Conservation (phyloP, 2,329 filamentous ascomycete species). For the Scedosporium minutisporum region DNA sequence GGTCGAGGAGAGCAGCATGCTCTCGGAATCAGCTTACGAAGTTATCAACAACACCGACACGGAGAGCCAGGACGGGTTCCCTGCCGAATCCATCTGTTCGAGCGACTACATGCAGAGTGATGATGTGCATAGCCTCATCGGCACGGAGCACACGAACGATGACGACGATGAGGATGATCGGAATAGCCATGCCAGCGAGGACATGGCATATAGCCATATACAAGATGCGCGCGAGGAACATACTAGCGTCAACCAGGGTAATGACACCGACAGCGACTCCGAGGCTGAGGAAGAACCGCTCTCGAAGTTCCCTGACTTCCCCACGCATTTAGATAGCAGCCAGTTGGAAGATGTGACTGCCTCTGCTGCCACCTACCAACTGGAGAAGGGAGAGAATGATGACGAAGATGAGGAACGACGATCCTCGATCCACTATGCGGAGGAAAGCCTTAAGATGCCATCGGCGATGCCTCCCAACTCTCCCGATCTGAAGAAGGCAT, state of each 20-base stretch:
- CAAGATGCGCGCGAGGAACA: slow-evolving; percentile 1
- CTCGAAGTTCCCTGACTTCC: neutral
- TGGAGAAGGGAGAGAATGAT: slow-evolving; percentile 5
- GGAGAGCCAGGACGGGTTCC: slow-evolving; percentile 42
- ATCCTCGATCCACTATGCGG: slow-evolving; percentile 37
- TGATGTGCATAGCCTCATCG: slow-evolving; percentile 41
- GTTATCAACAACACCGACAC: slow-evolving; percentile 43
- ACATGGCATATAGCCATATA: neutral
- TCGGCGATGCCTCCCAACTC: slow-evolving; percentile 13
- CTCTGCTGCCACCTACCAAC: neutral
- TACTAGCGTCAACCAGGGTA: slow-evolving; percentile 9
- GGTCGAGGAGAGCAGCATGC: slow-evolving; percentile 39
- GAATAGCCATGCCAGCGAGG: slow-evolving; percentile 8
- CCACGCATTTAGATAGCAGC: neutral
- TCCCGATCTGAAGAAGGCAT: neutral
- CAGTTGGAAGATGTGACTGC: slow-evolving; percentile 3
- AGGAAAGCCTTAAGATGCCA: slow-evolving; percentile 35
- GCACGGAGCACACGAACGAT: slow-evolving; percentile 37
- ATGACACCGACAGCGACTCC: slow-evolving; percentile 15
- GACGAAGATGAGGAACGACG: neutral
- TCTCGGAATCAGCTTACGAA: slow-evolving; percentile 46
- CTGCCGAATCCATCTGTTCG: slow-evolving; percentile 39
- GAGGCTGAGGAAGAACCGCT: slow-evolving; percentile 8
- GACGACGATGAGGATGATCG: slow-evolving; percentile 26
- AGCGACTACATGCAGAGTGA: slow-evolving; percentile 38